phyloP scores from a whole-genome alignment of 169 alveolate genomes.

The Plasmodium cynomolgi region DNA sequence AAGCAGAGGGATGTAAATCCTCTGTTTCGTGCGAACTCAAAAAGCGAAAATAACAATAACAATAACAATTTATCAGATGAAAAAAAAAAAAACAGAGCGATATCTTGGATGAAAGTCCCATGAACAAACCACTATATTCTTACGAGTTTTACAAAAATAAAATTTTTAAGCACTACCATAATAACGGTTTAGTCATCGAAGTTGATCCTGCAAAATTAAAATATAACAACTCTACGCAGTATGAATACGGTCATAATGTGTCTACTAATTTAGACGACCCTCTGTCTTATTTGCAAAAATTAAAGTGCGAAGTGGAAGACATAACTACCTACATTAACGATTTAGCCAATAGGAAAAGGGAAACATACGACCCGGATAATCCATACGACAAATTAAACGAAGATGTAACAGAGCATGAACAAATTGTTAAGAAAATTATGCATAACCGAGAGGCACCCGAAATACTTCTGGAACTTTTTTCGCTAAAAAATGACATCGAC shows the following conservation, averaged over 20 bases:
- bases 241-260: constrained; percentile 41
- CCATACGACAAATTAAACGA: constrained; percentile 14
- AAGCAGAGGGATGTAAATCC: background rate
- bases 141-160: constrained; percentile 64
- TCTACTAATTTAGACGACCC: constrained; percentile 41
- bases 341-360: constrained; percentile 15
- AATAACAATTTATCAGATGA: constrained; percentile 20
- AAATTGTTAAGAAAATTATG: constrained; percentile 47
- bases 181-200: constrained; percentile 51
- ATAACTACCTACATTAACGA: constrained; percentile 36
- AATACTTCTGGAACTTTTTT: constrained; percentile 43
- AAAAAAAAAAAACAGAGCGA: constrained; percentile 6
- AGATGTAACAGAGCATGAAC: constrained; percentile 55
- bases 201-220: constrained; percentile 45
- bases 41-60: constrained; percentile 10
- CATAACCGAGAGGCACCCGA: constrained; percentile 70
- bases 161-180: constrained; percentile 30
- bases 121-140: constrained; percentile 44
- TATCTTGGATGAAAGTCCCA: background rate
- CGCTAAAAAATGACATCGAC: constrained; percentile 57
- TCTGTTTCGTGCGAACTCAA: background rate
- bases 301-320: constrained; percentile 73
- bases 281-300: constrained; percentile 51
- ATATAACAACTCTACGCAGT: constrained; percentile 40
- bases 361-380: background rate